Evolutionary conservation across 768 basidiomycete genomes (phyloP).

Genomic region (Pulveroboletus sp.): DNA sequence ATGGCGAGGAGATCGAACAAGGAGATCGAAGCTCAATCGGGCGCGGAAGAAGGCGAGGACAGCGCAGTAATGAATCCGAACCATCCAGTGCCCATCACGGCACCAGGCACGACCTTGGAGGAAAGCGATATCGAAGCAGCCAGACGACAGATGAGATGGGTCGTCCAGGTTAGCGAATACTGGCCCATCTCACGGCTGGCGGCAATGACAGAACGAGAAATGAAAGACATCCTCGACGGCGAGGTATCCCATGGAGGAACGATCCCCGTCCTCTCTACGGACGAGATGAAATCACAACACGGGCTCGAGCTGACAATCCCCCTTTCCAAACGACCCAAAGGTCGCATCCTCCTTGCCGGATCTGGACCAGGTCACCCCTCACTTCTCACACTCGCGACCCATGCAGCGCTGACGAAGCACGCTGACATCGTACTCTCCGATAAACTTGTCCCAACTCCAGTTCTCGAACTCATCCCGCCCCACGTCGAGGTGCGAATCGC

Average conservation of each 20-base stretch:
- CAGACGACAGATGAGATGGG: conserved; percentile 81
- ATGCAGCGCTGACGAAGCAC: conserved; percentile 68
- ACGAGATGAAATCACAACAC: conserved; percentile 34
- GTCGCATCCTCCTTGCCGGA: conserved; percentile 86
- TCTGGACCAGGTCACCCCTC: conserved; percentile 96
- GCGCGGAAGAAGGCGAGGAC: conserved; percentile 52
- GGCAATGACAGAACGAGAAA: conserved; percentile 59
- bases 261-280: conserved; percentile 23
- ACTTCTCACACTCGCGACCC: conserved; percentile 84
- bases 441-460: conserved; percentile 89
- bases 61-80: conserved; percentile 58
- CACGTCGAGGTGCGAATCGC: conserved; percentile 79
- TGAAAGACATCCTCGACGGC: conserved; percentile 58
- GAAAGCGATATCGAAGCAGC: conserved; percentile 45
- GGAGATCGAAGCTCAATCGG: conserved; percentile 12
- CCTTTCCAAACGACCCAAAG: conserved; percentile 31
- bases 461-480: conserved; percentile 79
- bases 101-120: conserved; percentile 7
- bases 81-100: conserved; percentile 53
- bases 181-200: conserved; percentile 83
- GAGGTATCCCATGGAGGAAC: conserved; percentile 14
- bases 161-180: conserved; percentile 94
- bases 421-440: conserved; percentile 92
- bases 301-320: conserved; percentile 18
- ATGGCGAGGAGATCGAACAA: conserved; percentile 40